Base-by-base conservation (phyloP, 768 basidiomycete genomes). In the Leccinum variicolor region DNA sequence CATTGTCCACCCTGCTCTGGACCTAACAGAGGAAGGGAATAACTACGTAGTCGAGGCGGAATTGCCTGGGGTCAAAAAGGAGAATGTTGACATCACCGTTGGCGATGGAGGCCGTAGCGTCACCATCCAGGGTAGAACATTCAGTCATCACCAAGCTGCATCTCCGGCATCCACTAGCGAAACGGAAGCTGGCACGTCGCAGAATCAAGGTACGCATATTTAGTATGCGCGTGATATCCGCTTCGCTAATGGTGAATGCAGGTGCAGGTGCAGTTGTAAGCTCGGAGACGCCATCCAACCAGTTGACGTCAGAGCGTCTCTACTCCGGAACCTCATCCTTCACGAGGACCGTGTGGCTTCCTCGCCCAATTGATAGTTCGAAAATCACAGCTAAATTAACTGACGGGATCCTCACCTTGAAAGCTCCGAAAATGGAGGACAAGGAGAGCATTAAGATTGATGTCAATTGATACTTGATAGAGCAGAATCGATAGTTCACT, bases 11-110 rank as follows among this genome's bases (percentile, higher is more conserved):
- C 87, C 89, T 15, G 81, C 85, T 0, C 76, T 92, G 6, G 89
- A 92, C 61, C 70, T 92, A 8, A 76, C 79, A 3, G 90, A 92
- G 62, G 80, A 85, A 57, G 83, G 79, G 1, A 77, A 84, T 68
- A 75, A 78, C 41, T 91, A 87, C 62, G 60, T 89, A 52, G 74
- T 92, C 43, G 86, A 91, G 64, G 88, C 89, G 2, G 90, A 92
- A 65, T 65, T 92, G 26, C 90, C 90, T 21, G 89, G 90, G 1
- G 83, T 92, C 26, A 85, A 83, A 69, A 90, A 86, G 75, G 89
- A 91, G 63, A 84, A 90, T 64, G 67, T 91, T 9, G 81, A 89
- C 55, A 79, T 92, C 52, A 79, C 83, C 8, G 76, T 92, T 57
- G 87, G 87, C 9, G 85, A 90, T 55, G 82, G 79, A 15, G 89